Evolutionary conservation across 306 rosid genomes (phyloP).

Genomic region (Hippophae tibetana): DNA sequence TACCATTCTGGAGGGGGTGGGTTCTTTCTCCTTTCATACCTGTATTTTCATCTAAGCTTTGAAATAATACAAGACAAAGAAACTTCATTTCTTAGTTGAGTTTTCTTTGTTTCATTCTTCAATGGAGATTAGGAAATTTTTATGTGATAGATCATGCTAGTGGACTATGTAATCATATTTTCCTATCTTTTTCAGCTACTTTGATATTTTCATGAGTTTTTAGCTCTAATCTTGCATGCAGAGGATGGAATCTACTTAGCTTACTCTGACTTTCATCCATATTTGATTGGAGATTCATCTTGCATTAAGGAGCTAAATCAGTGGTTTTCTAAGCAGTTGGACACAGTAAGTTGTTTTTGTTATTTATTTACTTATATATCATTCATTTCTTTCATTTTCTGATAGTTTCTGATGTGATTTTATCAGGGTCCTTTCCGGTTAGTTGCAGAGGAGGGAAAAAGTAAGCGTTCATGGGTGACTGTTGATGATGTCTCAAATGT

Average conservation of each 20-base stretch:
- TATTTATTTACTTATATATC: background rate
- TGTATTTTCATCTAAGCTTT: background rate
- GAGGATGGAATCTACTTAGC: constrained; percentile 90
- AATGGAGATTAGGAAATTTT: too few species aligned
- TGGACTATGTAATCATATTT: too few species aligned
- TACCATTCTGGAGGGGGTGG: constrained; percentile 93
- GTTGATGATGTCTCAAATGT: constrained; percentile 85
- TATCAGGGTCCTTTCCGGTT: constrained; percentile 88
- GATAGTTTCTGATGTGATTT: background rate
- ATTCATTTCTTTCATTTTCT: constrained; percentile 3
- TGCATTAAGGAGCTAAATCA: constrained; percentile 83
- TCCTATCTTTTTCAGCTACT: constrained; percentile 8
- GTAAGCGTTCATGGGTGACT: constrained; percentile 95
- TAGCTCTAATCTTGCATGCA: constrained; percentile 33
- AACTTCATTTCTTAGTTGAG: background rate
- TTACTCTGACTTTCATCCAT: constrained; percentile 73
- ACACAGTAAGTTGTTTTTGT: constrained; percentile 50
- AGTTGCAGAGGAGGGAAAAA: constrained; percentile 96
- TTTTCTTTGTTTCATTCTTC: background rate
- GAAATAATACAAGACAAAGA: background rate
- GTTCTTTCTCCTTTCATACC: constrained; percentile 13
- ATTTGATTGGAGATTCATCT: constrained; percentile 78
- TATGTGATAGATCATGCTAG: too few species aligned
- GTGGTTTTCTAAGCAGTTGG: constrained; percentile 93
- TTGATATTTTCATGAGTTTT: constrained; percentile 15